Evolutionary conservation across 1,284 basidiomycete species (phyloP).

Genomic region (Melampsora occidentalis): DNA sequence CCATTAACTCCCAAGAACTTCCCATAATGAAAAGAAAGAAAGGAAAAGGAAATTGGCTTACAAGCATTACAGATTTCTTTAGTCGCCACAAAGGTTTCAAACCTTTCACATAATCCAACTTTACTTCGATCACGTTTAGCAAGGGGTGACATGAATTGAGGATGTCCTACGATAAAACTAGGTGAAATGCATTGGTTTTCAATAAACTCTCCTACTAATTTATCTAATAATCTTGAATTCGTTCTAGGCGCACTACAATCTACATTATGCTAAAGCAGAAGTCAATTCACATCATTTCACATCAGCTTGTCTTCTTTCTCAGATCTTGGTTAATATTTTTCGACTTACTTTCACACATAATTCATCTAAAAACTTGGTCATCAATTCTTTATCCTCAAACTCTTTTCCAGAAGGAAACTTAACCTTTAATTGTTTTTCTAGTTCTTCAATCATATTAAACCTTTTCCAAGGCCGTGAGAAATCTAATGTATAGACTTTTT

Average conservation of each 20-base stretch:
- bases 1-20: no score
- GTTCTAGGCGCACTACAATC: conserved; percentile 94
- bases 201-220: conserved; percentile 89
- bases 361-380: conserved; percentile 83
- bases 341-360: conserved; percentile 65
- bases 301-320: neutral
- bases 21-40: neutral
- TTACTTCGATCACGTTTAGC: conserved; percentile 93
- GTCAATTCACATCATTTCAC: neutral
- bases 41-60: neutral
- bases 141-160: conserved; percentile 98
- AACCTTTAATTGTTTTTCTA: conserved; percentile 88
- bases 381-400: conserved; percentile 74
- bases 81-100: conserved; percentile 96
- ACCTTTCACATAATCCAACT: conserved; percentile 93
- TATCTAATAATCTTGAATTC: conserved; percentile 91
- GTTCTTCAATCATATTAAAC: conserved; percentile 94
- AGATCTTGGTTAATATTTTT: neutral
- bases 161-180: conserved; percentile 93
- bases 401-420: conserved; percentile 92
- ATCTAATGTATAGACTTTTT: conserved; percentile 72
- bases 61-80: conserved; percentile 86
- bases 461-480: conserved; percentile 97
- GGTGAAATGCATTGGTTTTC: conserved; percentile 95
- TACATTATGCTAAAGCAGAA: conserved; percentile 70